These are phyloP conservation scores for Wallacemonas sp. DNA, from an alignment of 208 protist species.

Conservation along the genomic window DNA sequence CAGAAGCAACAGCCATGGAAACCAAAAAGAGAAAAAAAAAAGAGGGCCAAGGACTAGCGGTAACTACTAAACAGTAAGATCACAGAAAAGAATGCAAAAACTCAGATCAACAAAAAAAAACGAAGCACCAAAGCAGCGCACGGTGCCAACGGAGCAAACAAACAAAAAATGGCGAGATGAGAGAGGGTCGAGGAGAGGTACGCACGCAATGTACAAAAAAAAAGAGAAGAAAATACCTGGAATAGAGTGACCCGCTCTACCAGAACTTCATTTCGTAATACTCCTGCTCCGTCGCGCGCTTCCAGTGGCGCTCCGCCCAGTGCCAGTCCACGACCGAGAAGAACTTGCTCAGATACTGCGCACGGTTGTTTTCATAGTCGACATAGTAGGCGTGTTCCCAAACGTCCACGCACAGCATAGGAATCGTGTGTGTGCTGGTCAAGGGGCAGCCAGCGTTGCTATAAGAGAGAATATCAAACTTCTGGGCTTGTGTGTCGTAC, in stretches of 20 bases:
- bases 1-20: background rate
- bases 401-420: slow-evolving; percentile 90
- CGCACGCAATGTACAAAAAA: background rate
- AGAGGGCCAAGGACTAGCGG: background rate
- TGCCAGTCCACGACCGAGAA: slow-evolving; percentile 96
- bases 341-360: slow-evolving; percentile 85
- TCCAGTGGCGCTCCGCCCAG: slow-evolving; percentile 92
- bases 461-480: slow-evolving; percentile 84
- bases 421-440: slow-evolving; percentile 46
- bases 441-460: slow-evolving; percentile 86
- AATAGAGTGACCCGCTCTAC: slow-evolving; percentile 24
- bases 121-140: too few species aligned
- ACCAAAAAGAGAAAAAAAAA: slow-evolving; percentile 6
- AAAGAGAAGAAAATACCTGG: slow-evolving; percentile 3
- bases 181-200: background rate
- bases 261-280: slow-evolving; percentile 89
- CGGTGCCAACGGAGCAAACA: too few species aligned
- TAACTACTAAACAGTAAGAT: too few species aligned
- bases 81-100: slow-evolving; percentile 6
- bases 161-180: background rate
- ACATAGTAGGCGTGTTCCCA: slow-evolving; percentile 97
- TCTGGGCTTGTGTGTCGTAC: slow-evolving; percentile 54
- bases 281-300: slow-evolving; percentile 82
- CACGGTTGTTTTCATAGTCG: slow-evolving; percentile 92
- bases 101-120: background rate